phyloP scores from a whole-genome alignment of 805 yeast species.

The Metschnikowia matae region DNA sequence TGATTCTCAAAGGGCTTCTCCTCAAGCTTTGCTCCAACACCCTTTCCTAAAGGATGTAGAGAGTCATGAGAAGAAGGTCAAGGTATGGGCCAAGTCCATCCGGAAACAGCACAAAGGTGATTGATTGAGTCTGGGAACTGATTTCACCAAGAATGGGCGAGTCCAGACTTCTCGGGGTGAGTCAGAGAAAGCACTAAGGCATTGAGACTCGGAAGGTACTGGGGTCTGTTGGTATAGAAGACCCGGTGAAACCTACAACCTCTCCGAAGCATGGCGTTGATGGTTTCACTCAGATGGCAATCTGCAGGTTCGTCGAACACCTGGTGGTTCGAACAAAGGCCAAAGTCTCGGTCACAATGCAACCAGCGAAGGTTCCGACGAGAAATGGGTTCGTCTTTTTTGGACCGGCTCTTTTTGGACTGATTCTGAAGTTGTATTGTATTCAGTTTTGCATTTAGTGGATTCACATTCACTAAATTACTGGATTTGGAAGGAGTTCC shows the following conservation, averaged over 20 bases:
- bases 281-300: constrained; percentile 12
- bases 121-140: neutral
- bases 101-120: constrained; percentile 30
- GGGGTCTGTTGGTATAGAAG: constrained; percentile 15
- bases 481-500: too few species aligned
- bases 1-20: constrained; percentile 62
- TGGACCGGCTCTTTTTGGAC: too few species aligned
- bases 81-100: constrained; percentile 39
- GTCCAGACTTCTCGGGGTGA: neutral
- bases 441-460: too few species aligned
- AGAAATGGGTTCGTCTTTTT: neutral
- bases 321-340: constrained; percentile 16
- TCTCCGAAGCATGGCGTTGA: constrained; percentile 7
- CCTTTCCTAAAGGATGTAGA: constrained; percentile 31
- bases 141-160: too few species aligned
- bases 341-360: constrained; percentile 13
- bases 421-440: too few species aligned
- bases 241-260: constrained; percentile 7
- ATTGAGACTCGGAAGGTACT: constrained; percentile 11
- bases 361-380: constrained; percentile 14
- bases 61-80: constrained; percentile 33
- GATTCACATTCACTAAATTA: too few species aligned
- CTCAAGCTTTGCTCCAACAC: constrained; percentile 56
- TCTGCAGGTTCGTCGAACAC: constrained; percentile 8
- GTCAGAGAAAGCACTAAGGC: constrained; percentile 14